Evolutionary conservation across 306 rosid species (phyloP).

Genomic region (Delonix regia): DNA sequence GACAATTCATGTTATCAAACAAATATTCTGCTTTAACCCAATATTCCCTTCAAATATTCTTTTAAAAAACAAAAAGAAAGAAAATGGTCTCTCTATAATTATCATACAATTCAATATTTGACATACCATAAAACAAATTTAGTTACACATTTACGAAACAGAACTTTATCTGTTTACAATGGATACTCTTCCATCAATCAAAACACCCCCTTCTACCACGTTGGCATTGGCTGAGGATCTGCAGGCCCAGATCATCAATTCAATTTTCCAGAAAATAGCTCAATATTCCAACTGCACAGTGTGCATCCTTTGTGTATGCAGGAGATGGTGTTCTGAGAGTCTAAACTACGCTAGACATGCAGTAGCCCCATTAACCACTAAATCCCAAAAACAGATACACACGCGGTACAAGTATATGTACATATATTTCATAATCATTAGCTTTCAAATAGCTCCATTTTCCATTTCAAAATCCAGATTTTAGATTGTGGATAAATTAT

Average conservation of each 20-base stretch:
- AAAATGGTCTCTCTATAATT: constrained; percentile 1
- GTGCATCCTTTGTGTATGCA: not conserved
- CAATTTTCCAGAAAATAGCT: constrained; percentile 12
- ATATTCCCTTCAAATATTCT: constrained; percentile 15
- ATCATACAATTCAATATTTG: constrained; percentile 7
- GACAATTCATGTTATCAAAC: not conserved
- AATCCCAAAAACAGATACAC: not conserved
- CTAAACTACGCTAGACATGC: not conserved
- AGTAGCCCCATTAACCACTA: not conserved
- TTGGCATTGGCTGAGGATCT: constrained; percentile 9
- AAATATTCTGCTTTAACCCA: not conserved
- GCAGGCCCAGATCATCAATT: constrained; percentile 14
- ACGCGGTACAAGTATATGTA: constrained; percentile 10
- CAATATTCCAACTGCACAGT: not conserved
- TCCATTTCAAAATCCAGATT: not conserved
- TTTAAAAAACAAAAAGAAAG: constrained; percentile 1
- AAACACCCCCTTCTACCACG: not conserved
- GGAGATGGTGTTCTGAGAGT: not conserved
- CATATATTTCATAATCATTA: not conserved
- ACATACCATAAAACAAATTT: not conserved
- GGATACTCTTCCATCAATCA: not conserved
- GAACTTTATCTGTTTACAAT: constrained; percentile 23
- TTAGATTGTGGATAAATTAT: not conserved
- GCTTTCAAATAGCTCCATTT: not conserved
- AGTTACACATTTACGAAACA: not conserved